Evolutionary conservation across 148 eudicot genomes (phyloP).

Genomic region (Persicaria maculosa): DNA sequence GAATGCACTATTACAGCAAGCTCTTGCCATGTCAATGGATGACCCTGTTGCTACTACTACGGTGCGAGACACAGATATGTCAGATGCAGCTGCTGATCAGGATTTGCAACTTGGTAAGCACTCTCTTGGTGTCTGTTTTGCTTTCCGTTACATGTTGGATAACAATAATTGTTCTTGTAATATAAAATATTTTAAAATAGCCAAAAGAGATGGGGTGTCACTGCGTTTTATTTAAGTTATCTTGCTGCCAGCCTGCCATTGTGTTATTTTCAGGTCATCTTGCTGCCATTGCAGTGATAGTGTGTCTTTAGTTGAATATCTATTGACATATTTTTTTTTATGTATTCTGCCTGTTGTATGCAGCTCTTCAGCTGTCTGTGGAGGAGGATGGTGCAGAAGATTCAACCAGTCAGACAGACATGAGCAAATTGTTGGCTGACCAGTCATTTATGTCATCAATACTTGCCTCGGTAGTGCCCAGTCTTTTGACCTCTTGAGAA

Average conservation of each 20-base stretch:
- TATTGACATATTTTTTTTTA: not conserved
- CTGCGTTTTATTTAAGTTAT: not conserved
- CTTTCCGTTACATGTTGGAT: not conserved
- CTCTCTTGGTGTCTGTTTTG: not conserved
- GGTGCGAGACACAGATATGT: constrained; percentile 76
- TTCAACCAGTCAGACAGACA: constrained; percentile 37
- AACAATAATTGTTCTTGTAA: not conserved
- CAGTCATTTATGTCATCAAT: constrained; percentile 52
- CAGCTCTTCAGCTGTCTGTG: constrained; percentile 59
- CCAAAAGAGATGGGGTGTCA: not conserved
- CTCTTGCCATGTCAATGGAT: constrained; percentile 99
- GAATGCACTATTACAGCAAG: constrained; percentile 86
- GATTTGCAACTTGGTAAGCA: constrained; percentile 79
- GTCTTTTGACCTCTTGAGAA: constrained; percentile 4
- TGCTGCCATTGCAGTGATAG: not conserved
- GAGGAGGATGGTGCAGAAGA: constrained; percentile 44
- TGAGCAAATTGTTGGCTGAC: constrained; percentile 46
- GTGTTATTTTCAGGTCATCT: not conserved
- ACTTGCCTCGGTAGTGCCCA: constrained; percentile 40
- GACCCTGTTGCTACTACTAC: constrained; percentile 55
- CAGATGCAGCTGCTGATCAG: constrained; percentile 80
- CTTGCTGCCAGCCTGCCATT: not conserved
- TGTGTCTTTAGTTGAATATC: not conserved
- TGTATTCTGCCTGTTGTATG: constrained; percentile 12
- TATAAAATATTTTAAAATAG: not conserved